Evolutionary conservation across 306 rosid species (phyloP).

Genomic region (Styphnolobium japonicum): DNA sequence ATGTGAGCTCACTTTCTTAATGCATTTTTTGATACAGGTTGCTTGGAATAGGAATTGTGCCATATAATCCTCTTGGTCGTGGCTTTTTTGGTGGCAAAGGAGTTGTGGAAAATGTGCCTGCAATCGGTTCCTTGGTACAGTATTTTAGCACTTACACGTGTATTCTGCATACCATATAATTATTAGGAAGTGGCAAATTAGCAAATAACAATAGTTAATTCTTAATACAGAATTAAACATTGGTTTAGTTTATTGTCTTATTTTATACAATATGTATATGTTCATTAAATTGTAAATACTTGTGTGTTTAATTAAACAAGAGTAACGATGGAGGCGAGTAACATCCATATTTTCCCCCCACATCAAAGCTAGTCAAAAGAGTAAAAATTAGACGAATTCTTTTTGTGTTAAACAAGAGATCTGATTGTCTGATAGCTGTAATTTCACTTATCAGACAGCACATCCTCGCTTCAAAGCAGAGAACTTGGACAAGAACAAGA

Average conservation of each 20-base stretch:
- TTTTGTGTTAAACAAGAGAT: too few relatives aligned
- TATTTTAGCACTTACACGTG: neutral
- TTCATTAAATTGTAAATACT: neutral
- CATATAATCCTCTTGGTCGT: constrained; percentile 62
- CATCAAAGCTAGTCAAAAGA: too few relatives aligned
- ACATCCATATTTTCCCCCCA: too few relatives aligned
- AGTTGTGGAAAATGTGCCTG: constrained; percentile 41
- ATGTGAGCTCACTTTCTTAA: neutral
- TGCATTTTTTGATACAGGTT: constrained; percentile 26
- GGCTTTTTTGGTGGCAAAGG: constrained; percentile 62
- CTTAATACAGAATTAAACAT: neutral
- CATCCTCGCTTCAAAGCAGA: constrained; percentile 49
- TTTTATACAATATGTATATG: neutral
- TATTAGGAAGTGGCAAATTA: neutral
- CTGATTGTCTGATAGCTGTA: neutral
- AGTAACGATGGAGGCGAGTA: too few relatives aligned
- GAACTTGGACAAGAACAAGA: constrained; percentile 39
- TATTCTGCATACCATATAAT: neutral
- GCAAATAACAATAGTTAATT: neutral
- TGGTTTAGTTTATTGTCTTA: neutral
- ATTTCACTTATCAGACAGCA: too few relatives aligned
- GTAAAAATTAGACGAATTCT: too few relatives aligned
- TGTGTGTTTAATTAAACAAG: too few relatives aligned
- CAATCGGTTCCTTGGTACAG: constrained; percentile 37
- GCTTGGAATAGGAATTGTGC: constrained; percentile 60